A percentile compares a stretch with the other conserved stretches of the same genome.
Conservation (phyloP, 192 early-diverging fungal species). For the Chytriomyces confervae region DNA sequence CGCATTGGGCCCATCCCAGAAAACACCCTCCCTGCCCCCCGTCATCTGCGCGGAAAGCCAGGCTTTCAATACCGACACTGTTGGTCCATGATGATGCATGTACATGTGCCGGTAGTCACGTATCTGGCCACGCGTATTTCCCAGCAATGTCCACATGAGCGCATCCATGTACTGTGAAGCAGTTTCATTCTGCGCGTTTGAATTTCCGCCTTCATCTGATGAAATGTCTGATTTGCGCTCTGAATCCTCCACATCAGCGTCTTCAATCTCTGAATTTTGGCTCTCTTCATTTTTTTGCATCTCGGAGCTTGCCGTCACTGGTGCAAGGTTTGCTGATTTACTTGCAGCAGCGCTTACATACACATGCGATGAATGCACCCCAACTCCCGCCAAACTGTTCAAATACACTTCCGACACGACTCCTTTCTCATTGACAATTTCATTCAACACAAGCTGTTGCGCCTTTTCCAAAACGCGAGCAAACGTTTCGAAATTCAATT, state of each 20-base stretch:
- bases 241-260: neutral
- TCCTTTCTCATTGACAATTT: neutral
- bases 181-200: neutral
- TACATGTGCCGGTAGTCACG: conserved; percentile 10
- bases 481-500: neutral
- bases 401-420: neutral
- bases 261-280: neutral
- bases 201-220: neutral
- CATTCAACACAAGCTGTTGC: neutral
- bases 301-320: neutral
- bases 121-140: neutral
- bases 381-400: neutral
- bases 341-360: neutral
- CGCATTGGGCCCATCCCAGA: neutral
- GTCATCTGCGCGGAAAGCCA: neutral
- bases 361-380: no score
- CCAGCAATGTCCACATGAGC: neutral
- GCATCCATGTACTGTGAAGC: neutral
- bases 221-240: neutral
- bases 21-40: neutral
- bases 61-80: neutral
- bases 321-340: neutral
- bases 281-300: neutral
- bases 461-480: neutral
- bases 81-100: neutral